Evolutionary conservation across 352 stramenopile genomes (phyloP).

Genomic region (Stephanocyclus meneghinianus): DNA sequence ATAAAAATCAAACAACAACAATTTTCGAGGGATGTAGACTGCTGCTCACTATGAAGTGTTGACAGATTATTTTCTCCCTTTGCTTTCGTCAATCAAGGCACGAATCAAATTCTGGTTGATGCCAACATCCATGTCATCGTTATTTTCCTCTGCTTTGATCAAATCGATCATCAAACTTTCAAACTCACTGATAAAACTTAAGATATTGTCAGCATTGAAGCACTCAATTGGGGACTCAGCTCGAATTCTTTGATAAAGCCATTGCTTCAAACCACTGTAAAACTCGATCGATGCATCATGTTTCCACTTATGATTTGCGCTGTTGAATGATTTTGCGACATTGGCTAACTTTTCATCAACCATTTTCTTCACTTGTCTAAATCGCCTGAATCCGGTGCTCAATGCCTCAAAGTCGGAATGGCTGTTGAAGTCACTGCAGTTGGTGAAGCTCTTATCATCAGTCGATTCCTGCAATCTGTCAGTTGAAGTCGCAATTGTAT

Average conservation of each 20-base stretch:
- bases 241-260: neutral
- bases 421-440: neutral
- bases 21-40: too few species aligned
- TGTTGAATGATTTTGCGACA: neutral
- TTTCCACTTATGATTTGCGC: neutral
- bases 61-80: neutral
- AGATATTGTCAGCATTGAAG: neutral
- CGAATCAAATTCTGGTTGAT: neutral
- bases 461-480: neutral
- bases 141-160: neutral
- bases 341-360: neutral
- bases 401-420: neutral
- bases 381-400: neutral
- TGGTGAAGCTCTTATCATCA: neutral
- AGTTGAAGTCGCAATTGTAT: too few species aligned
- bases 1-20: too few species aligned
- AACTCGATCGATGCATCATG: neutral
- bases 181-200: neutral
- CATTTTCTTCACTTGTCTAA: neutral
- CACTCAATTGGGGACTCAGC: neutral
- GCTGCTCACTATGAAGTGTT: too few species aligned
- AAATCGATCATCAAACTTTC: conserved; percentile 4
- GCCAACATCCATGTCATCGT: neutral
- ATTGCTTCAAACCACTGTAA: neutral
- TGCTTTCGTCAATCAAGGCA: neutral